Base-by-base conservation (phyloP, 257 asterid species). In the Nyctanthes arbortristis region DNA sequence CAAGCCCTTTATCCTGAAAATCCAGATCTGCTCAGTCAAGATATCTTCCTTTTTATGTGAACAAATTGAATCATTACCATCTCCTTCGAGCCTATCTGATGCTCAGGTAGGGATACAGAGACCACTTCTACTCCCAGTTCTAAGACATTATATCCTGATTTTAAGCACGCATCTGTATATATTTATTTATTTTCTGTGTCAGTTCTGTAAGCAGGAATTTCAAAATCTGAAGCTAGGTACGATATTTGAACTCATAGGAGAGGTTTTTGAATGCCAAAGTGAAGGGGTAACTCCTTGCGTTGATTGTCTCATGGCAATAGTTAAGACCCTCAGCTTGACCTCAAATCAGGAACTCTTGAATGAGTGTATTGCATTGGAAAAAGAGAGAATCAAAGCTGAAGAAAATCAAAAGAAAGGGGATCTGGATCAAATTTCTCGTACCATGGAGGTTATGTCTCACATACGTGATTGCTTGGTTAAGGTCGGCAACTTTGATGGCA, bases 351-450 rank as follows among this genome's bases (percentile, higher is more conserved):
- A 80, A 65, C 72, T 91, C 64, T 65, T 94, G 76, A 86, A 70
- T 27, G 99, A 89, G 86, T 77, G 65, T 67, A 87, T 94, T 70
- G 88, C 92, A 57, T 79, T 94, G 33, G 96, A 88, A 77, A 88
- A 89, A 85, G 97, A 85, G 89, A 85, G 74, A 75, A 81, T 84
- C 65, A 86, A 79, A 72, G 88, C 84, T 8, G 81, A 85, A 75
- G 83, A 81, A 66, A 67, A 65, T 37, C 72, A 71, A 67, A 45
- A 28, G 37, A 59, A 78, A 74, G 74, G 64, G 24, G 75, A 78
- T 63, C 65, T 74, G 14, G 84, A 79, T 72, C 87, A 76, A 70
- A 75, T 82, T 35, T 67, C 80, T 34, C 80, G 52, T 63, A 72
- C 71, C 25, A 57, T 78, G 22, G 80, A 75, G 57, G 82, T 92